Evolutionary conservation across 148 eudicot genomes (phyloP), one percentile per base, ranked within the genome.

Genomic region (Beta vulgaris): DNA sequence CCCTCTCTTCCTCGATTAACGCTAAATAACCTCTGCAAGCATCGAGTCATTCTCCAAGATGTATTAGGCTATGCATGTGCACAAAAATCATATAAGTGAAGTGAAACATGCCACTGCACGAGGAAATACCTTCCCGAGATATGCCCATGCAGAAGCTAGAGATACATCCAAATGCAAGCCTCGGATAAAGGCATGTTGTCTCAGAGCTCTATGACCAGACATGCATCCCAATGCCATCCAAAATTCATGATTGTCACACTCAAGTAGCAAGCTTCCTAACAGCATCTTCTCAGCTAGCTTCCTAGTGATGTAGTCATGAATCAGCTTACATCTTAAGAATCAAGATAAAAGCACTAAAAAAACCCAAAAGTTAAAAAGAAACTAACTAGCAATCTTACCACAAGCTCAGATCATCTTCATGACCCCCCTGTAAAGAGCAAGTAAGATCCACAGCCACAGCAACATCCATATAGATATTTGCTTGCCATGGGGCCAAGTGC

Each of bases 61-160:
- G 23, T 73, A 25, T 29, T 28, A 23, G 18, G 3, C 19, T 4
- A 29, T 63, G 28, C 12, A 60, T 59, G 28, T 39, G 4, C 39
- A 29, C 43, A 3, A 1, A 51, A 19, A 8, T 42, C 6, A 8
- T 29, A 57, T 49, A 25, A 71, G 15, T 40, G 26, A 42, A 55
- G 34, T 29, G 23, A 72, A 29, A 34, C 10, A 63, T 63, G 76
- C 53, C 37, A 53, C 70, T 26, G 64, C 37, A 11, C 13, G 25
- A 81, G 43, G 62, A 76, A 72, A 12, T 75, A 91, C 99, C 99
- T 96, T 89, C 79, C 99, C 99, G 10, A 96, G 97, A 82, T 91
- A 88, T 68, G 99, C 96, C 99, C 99, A 96, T 29, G 99, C 97
- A 89, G 85, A 85, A 70, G 99, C 99, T 68, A 92, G 88, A 79